Base-by-base conservation (phyloP, 2,329 filamentous ascomycete genomes). In the Clonostachys chloroleuca region DNA sequence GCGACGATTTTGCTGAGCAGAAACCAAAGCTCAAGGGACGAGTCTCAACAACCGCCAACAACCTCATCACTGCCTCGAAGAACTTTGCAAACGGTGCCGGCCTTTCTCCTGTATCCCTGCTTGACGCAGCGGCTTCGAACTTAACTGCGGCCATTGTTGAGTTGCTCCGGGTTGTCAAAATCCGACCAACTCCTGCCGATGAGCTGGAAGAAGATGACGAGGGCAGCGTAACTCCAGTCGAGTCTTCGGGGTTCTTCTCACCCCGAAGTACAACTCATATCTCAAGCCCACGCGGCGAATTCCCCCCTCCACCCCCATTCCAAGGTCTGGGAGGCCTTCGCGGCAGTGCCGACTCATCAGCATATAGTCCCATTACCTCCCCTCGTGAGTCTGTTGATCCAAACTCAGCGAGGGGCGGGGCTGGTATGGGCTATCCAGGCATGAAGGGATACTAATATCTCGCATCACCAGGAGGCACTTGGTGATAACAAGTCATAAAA, bases 71-170 rank as follows among this genome's bases (percentile, higher is more conserved):
- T 3, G 90, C 92, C 2, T 87, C 89, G 34, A 96, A 95, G 71
- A 96, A 96, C 61, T 96, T 94, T 64, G 86, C 88, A 34, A 79
- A 82, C 12, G 85, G 90, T 1, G 84, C 82, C 17, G 94, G 94
- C 33, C 80, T 99, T 34, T 92, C 90, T 2, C 94, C 94, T 1
- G 86, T 99, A n/a, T 95, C 90, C 6, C 71, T 99, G 4, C 75
- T 99, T 18, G 94, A 99, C 64, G 94, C 92, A 5, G 92, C 94
- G 3, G 91, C 92, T 8, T 94, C 89, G 20, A 91, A 99, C 67
- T 76, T 97, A 35, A 89, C 90, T 2, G 84, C 88, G 5, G 84
- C 92, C 3, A 78, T 97, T 20, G 84, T 99, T 17, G 92, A 96
- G 57, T 77, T 97, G 13, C 76, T 96, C 46, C 86, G 89, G 43